Evolutionary conservation across 345 rosid species (phyloP), one percentile per base, ranked within the genome.

Genomic region (Litchi chinensis): DNA sequence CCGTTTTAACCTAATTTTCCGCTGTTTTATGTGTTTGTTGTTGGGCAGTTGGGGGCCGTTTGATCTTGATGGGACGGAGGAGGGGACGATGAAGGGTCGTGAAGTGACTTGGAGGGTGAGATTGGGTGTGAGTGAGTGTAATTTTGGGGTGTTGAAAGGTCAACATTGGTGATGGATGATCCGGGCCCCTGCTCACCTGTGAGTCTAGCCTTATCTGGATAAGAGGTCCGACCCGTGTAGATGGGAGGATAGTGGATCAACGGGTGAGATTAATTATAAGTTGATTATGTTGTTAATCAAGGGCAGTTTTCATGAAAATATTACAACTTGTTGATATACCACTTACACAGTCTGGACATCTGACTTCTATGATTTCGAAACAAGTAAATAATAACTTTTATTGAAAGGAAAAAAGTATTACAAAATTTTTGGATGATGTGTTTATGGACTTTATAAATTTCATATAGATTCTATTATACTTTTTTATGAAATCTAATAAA

Each of bases 71-170:
- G 19, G 4, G 7, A 44, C 16, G 77, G 68, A 4, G 15, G 57
- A 60, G 57, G 57, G 4, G 57, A 15, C 12, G 4, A 5, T 41
- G 8, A 41, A 6, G 1, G 44, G 44, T 41, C 0, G 7, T 41
- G 9, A 50, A 72, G 16, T 43, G 37, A 8, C 22, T 65, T 2
- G 13, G 21, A 37, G 66, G 65, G 67, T 76, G 40, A 52, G 39
- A 54, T 76, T 46, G 64, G 72, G 71, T 50, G 78, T 66, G 54
- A 66, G 63, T 12, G 60, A 16, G 3, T 10, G 10, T 32, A 32
- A 32, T 2, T 32, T 32, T 1, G 37, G 71, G 37, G 79, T 13
- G 46, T 21, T 56, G 79, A 52, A 13, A 39, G 48, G 71, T 65
- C 78, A n/a, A 39, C 32, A 19, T 50, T 50, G 26, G 9, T 11